Conservation (phyloP, 1,284 basidiomycete species). For the Boletellus sp. region DNA sequence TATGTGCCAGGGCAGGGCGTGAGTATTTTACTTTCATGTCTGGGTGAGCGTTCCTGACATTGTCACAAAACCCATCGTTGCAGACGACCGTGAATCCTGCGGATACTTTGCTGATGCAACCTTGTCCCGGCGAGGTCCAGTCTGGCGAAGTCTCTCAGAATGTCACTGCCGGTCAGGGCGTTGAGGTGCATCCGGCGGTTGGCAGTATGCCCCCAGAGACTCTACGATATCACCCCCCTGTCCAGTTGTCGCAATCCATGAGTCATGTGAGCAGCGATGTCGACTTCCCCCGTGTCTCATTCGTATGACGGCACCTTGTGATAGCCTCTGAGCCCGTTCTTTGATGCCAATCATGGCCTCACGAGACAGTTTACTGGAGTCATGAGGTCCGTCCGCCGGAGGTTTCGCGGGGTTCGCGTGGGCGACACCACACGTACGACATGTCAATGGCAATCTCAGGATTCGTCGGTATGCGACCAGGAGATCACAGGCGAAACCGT, state of each 20-base stretch:
- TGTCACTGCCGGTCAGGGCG: not conserved
- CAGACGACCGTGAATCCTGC: constrained; percentile 7
- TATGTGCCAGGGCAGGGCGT: constrained; percentile 8
- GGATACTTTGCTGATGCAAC: not conserved
- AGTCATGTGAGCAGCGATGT: constrained; percentile 8
- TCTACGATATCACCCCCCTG: not conserved
- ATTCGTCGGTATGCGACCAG: constrained; percentile 4
- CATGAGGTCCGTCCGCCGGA: not conserved
- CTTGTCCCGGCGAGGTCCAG: not conserved
- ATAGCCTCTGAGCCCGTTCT: not conserved
- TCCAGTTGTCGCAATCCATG: not conserved
- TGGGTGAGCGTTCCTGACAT: not conserved
- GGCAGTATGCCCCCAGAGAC: not conserved
- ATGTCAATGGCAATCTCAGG: constrained; percentile 10
- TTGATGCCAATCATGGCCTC: not conserved
- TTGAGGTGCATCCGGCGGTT: not conserved
- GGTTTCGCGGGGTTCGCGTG: not conserved
- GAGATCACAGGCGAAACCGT: not conserved
- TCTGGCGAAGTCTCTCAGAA: not conserved
- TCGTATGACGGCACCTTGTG: not conserved
- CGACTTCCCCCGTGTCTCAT: not conserved
- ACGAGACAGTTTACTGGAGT: not conserved
- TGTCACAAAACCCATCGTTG: not conserved
- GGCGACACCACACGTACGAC: not conserved
- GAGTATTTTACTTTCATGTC: constrained; percentile 1